Evolutionary conservation across 257 asterid genomes (phyloP), one percentile per base, ranked within the genome.

Genomic region (Rehmannia glutinosa): DNA sequence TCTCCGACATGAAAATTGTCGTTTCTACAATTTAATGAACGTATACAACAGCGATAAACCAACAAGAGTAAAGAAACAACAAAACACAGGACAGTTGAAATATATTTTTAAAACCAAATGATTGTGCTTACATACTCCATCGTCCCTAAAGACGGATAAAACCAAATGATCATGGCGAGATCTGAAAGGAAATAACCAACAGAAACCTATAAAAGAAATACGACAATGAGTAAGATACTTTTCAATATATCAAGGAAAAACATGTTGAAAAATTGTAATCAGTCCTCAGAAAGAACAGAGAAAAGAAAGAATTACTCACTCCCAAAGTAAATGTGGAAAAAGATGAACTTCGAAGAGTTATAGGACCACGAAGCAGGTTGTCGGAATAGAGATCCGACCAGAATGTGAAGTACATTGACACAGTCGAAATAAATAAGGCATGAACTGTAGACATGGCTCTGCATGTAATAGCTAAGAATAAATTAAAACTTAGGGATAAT

Each of bases 151-250:
- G 84, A 69, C 66, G 90, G 90, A 73, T 81, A 86, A 55, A 51
- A 73, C 93, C 93, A 86, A 69, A 86, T 62, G 64, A 86, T 86
- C 93, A 86, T 86, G 67, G 79, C 77, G 32, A 86, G 75, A 79
- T 86, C 93, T 11, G 79, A n/a, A n/a, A n/a, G n/a, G n/a, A n/a
- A n/a, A n/a, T n/a, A n/a, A n/a, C n/a, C n/a, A n/a, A n/a, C n/a
- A 71, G 93, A 86, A 27, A 77, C 83, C 93, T 86, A 55, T 25
- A 53, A 76, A 66, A 68, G 68, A 55, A 1, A 57, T 20, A 66
- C 1, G 46, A 70, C 28, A 63, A 8, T 41, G 35, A 71, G 32
- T 23, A 16, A 12, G 55, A 28, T 15, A 38, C 27, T 50, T 70
- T 52, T 12, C 50, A 64, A 11, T 3, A 0, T 50, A 28, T 39